These are phyloP conservation scores for Fusarium algeriense DNA, from an alignment of 2,329 filamentous ascomycete species.

Conservation along the genomic window DNA sequence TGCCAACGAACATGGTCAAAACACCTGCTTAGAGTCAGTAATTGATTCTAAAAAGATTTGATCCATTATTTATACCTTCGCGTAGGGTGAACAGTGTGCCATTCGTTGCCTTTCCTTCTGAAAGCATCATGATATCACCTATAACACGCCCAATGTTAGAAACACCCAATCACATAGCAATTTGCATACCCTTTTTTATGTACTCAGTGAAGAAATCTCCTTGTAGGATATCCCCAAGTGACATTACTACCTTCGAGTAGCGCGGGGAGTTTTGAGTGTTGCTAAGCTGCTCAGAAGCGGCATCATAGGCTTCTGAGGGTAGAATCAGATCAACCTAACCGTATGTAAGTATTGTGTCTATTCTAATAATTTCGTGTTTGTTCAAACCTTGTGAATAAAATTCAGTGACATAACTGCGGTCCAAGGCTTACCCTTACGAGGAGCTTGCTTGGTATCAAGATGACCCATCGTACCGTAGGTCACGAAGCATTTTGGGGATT, in stretches of 20 bases:
- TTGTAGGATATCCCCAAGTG: conserved; percentile 77
- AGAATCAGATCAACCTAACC: conserved; percentile 76
- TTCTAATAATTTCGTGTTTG: too few relatives aligned
- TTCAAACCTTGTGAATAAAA: conserved; percentile 75
- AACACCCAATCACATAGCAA: neutral
- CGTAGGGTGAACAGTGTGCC: conserved; percentile 79
- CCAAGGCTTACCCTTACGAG: conserved; percentile 82
- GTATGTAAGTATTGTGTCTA: neutral
- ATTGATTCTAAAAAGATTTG: neutral
- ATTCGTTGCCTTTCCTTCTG: conserved; percentile 76
- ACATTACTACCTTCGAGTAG: conserved; percentile 79
- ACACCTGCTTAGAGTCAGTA: conserved; percentile 62
- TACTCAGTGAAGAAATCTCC: conserved; percentile 85
- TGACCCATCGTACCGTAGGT: conserved; percentile 77
- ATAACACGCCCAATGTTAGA: neutral
- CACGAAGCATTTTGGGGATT: conserved; percentile 77
- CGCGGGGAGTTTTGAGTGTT: conserved; percentile 51
- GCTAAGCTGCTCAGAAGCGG: conserved; percentile 66
- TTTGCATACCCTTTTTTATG: conserved; percentile 77
- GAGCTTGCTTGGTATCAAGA: conserved; percentile 77
- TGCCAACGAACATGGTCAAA: conserved; percentile 82
- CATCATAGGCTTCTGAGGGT: conserved; percentile 70
- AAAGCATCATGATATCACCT: conserved; percentile 88
- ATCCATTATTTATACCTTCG: conserved; percentile 65
- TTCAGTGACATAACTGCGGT: conserved; percentile 72